Evolutionary conservation across 2,329 filamentous ascomycete genomes (phyloP).

Genomic region (Neopestalotiopsis sp.): DNA sequence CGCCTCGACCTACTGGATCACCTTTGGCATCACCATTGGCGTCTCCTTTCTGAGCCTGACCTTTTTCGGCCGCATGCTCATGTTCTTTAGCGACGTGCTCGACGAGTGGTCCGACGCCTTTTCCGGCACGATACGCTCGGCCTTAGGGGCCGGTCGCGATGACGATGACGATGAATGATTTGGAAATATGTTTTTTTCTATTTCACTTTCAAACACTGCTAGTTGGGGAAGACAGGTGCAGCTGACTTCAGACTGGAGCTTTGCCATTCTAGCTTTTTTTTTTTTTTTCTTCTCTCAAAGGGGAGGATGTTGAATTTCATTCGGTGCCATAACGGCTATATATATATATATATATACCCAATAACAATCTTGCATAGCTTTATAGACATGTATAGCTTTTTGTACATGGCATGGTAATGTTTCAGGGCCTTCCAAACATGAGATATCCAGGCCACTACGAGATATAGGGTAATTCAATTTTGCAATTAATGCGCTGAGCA

Average conservation of each 20-base stretch:
- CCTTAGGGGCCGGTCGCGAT: not conserved
- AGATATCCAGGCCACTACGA: no score
- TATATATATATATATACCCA: no score
- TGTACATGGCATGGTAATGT: no score
- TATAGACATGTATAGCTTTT: no score
- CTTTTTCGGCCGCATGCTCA: slow-evolving; percentile 53
- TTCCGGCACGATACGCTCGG: slow-evolving; percentile 22
- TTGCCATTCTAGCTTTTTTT: no score
- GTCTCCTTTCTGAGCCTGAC: slow-evolving; percentile 64
- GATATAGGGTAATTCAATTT: no score
- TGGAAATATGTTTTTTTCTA: not conserved
- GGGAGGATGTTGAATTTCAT: no score
- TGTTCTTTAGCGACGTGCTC: slow-evolving; percentile 50
- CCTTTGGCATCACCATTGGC: slow-evolving; percentile 68
- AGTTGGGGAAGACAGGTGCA: not conserved
- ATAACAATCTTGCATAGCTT: no score
- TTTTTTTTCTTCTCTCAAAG: no score
- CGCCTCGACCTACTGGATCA: slow-evolving; percentile 68
- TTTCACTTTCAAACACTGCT: not conserved
- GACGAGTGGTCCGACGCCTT: slow-evolving; percentile 42
- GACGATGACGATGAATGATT: not conserved
- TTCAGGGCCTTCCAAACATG: no score
- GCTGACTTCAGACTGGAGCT: no score
- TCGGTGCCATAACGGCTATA: no score
- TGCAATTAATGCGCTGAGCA: not conserved